Percentiles rank a stretch among this genome's conserved stretches.
Evolutionary conservation across 768 basidiomycete genomes (phyloP).

Genomic region (Punctularia strigosozonata): DNA sequence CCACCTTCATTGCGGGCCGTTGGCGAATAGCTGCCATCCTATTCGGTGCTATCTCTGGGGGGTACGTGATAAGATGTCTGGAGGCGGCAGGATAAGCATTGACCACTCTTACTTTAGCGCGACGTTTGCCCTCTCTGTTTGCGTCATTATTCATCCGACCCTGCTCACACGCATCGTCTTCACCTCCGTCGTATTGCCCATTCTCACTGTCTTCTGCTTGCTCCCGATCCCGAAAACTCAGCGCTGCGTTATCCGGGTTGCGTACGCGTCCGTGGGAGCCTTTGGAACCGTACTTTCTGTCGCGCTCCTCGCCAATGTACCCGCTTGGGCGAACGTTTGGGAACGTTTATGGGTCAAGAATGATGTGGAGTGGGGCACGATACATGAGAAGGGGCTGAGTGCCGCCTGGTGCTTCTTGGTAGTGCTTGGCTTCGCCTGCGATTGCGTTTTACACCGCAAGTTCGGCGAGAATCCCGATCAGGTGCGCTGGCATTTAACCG

Average conservation of each 20-base stretch:
- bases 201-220: constrained; percentile 28
- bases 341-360: constrained; percentile 44
- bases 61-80: constrained; percentile 23
- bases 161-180: constrained; percentile 37
- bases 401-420: constrained; percentile 45
- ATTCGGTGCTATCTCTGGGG: constrained; percentile 40
- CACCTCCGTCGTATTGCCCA: constrained; percentile 21
- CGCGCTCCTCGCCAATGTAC: constrained; percentile 36
- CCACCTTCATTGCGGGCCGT: constrained; percentile 39
- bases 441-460: constrained; percentile 43
- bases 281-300: constrained; percentile 44
- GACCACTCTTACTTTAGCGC: constrained; percentile 17
- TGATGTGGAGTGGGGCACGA: constrained; percentile 39
- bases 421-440: constrained; percentile 29
- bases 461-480: constrained; percentile 63
- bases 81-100: not conserved
- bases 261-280: constrained; percentile 40
- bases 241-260: constrained; percentile 37
- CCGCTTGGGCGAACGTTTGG: constrained; percentile 52
- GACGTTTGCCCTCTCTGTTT: constrained; percentile 34
- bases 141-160: constrained; percentile 43
- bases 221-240: constrained; percentile 35
- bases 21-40: constrained; percentile 40
- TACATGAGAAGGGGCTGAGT: constrained; percentile 45
- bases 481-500: constrained; percentile 22